Percentiles rank a stretch among this genome's conserved stretches.
phyloP scores from a whole-genome alignment of 148 eudicot genomes.

The Silene conica region DNA sequence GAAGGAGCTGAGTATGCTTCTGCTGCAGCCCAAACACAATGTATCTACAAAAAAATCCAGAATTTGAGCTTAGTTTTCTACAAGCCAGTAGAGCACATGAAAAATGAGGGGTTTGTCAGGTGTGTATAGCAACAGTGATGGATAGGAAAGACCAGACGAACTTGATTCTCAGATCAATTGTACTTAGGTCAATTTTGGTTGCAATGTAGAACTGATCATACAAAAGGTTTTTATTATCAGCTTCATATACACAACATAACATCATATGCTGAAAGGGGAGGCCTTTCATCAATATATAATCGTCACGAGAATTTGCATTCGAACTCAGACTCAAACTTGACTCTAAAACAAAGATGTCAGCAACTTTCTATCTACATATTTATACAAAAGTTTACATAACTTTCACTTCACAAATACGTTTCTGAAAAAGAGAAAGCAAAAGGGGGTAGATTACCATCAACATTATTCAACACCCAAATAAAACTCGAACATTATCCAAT shows the following conservation, averaged over 20 bases:
- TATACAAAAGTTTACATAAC: neutral
- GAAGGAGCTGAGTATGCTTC: conserved; percentile 99
- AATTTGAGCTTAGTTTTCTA: neutral
- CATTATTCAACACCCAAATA: neutral
- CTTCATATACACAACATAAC: neutral
- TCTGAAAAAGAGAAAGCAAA: neutral
- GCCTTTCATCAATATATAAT: neutral
- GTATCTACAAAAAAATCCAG: conserved; percentile 49
- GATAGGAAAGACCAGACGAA: neutral
- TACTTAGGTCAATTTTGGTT: neutral
- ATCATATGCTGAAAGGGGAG: neutral
- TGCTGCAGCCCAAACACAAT: conserved; percentile 99
- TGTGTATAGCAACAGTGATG: neutral
- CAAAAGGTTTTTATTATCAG: neutral
- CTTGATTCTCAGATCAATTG: neutral
- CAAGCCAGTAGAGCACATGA: neutral
- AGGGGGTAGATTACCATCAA: neutral
- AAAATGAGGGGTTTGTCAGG: neutral
- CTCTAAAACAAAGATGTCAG: neutral
- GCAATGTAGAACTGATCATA: neutral
- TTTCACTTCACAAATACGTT: neutral
- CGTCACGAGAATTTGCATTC: neutral
- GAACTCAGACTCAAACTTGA: too few species aligned
- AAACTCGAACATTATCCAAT: neutral
- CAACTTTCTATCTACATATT: neutral